Percentiles rank a stretch among this genome's conserved stretches.
These are phyloP conservation scores for Aspergillus coremiiformis DNA, from an alignment of 495 filamentous ascomycete genomes.

Conservation along the genomic window DNA sequence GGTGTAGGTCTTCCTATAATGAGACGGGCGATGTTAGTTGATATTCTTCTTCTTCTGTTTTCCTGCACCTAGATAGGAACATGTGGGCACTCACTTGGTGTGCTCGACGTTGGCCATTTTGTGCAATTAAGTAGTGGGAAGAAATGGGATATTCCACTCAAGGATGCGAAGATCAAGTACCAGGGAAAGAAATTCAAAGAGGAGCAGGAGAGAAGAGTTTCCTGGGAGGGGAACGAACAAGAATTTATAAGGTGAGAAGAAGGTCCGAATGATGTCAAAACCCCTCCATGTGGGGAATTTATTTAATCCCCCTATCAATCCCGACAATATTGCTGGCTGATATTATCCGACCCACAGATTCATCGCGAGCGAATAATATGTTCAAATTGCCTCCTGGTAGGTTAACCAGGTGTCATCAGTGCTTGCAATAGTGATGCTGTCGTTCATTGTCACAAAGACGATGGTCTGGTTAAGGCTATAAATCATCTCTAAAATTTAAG, in stretches of 20 bases:
- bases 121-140: conserved; percentile 9
- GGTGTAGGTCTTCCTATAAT: conserved; percentile 52
- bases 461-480: no score
- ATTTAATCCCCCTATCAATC: no score
- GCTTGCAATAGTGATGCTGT: no score
- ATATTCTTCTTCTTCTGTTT: background rate
- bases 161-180: background rate
- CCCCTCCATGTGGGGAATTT: no score
- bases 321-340: no score
- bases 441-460: no score
- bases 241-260: conserved; percentile 12
- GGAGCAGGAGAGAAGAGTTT: background rate
- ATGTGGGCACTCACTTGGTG: conserved; percentile 33
- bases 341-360: no score
- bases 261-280: no score
- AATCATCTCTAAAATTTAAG: no score
- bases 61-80: background rate
- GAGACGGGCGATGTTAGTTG: background rate
- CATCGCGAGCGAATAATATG: no score
- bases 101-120: conserved; percentile 36
- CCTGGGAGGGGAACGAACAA: background rate
- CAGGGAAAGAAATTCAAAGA: background rate
- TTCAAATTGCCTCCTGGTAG: no score
- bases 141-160: background rate
- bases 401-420: no score